Percentiles rank a stretch among this genome's conserved stretches.
Evolutionary conservation across 345 rosid genomes (phyloP).

Genomic region (Brassica carinata): DNA sequence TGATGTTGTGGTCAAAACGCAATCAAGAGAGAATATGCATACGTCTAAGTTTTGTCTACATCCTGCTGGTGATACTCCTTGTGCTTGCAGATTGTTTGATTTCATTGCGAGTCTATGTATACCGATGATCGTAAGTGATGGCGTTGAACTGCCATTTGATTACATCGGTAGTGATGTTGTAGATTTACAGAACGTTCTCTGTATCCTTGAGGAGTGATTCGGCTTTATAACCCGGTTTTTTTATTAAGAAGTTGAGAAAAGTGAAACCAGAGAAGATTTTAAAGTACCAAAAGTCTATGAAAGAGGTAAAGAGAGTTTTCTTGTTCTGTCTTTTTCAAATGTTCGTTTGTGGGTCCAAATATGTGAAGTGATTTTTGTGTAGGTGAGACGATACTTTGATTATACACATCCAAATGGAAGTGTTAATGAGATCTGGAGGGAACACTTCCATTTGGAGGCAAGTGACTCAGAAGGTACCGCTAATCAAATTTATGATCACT

Average conservation of each 20-base stretch:
- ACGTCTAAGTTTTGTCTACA: constrained; percentile 85
- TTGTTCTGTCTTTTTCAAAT: neutral
- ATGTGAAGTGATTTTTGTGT: constrained; percentile 4
- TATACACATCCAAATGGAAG: constrained; percentile 59
- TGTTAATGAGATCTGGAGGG: constrained; percentile 81
- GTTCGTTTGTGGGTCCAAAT: neutral
- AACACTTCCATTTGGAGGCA: constrained; percentile 57
- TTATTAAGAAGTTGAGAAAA: constrained; percentile 58
- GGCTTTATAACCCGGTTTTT: constrained; percentile 64
- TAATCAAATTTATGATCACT: constrained; percentile 70
- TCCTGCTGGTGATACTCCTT: constrained; percentile 89
- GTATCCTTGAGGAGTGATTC: constrained; percentile 63
- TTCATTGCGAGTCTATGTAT: constrained; percentile 88
- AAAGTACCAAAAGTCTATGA: constrained; percentile 71
- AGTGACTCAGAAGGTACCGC: constrained; percentile 70
- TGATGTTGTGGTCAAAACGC: constrained; percentile 72
- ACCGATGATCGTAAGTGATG: constrained; percentile 81
- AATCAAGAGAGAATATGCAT: constrained; percentile 87
- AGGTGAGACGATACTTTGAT: constrained; percentile 74
- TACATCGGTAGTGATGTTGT: constrained; percentile 46
- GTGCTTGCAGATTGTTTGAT: constrained; percentile 90
- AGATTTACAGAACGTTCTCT: constrained; percentile 73
- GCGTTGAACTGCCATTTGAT: constrained; percentile 88
- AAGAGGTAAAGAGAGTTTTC: constrained; percentile 48
- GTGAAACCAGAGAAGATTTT: constrained; percentile 56